A percentile compares a stretch with the other conserved stretches of the same genome.
phyloP scores from a whole-genome alignment of 1,284 basidiomycete species.

The Agaricales sp. region DNA sequence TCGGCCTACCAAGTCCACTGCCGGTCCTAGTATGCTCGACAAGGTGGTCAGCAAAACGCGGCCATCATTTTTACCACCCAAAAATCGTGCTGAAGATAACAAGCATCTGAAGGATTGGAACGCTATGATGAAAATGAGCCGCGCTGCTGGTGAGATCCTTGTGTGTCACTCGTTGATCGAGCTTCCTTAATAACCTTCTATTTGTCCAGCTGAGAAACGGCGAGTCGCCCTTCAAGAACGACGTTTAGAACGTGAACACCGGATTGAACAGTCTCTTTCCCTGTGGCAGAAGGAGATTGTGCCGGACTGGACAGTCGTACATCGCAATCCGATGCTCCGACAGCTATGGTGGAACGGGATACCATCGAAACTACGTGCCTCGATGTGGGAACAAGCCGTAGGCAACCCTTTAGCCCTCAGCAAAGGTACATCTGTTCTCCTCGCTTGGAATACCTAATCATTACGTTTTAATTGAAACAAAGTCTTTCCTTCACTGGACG shows the following conservation, averaged over 20 bases:
- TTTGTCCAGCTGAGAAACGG: conserved; percentile 54
- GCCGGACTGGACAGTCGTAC: conserved; percentile 75
- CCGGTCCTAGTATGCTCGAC: conserved; percentile 58
- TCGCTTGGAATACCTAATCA: conserved; percentile 9
- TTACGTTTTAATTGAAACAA: conserved; percentile 8
- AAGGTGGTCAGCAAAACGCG: conserved; percentile 72
- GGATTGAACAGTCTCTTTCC: conserved; percentile 57
- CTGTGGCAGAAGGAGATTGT: conserved; percentile 76
- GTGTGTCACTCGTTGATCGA: conserved; percentile 6
- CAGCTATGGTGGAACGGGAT: conserved; percentile 91
- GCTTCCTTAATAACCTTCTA: too few relatives aligned
- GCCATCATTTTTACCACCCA: conserved; percentile 79
- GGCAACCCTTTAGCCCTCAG: conserved; percentile 85
- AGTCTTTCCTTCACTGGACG: conserved; percentile 3
- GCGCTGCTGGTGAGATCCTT: conserved; percentile 58
- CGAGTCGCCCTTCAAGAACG: conserved; percentile 54
- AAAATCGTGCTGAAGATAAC: conserved; percentile 68
- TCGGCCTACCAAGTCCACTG: conserved; percentile 35
- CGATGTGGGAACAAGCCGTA: conserved; percentile 82
- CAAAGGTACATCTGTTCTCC: conserved; percentile 49
- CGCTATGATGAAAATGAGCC: conserved; percentile 82
- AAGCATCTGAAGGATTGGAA: conserved; percentile 87
- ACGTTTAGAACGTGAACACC: conserved; percentile 53
- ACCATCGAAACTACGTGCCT: conserved; percentile 76
- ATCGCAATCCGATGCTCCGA: conserved; percentile 53